Conservation (phyloP, 208 protist species). For the Porcisia hertigi region DNA sequence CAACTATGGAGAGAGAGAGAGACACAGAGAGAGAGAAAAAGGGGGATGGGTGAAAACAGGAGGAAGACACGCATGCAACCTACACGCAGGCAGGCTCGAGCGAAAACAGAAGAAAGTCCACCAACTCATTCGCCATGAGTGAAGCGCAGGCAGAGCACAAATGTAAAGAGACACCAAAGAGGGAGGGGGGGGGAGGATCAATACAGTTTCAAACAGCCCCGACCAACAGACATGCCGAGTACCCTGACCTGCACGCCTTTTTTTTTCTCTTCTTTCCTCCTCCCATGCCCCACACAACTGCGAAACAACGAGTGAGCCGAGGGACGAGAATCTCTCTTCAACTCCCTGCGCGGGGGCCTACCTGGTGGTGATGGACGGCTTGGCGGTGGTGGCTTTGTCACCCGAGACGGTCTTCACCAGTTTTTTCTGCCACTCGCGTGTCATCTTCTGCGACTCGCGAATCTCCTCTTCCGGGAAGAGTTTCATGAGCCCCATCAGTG, state of each 20-base stretch:
- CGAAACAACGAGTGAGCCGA: background rate
- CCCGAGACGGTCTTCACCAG: conserved; percentile 32
- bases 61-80: background rate
- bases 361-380: background rate
- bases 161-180: background rate
- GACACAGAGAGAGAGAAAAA: background rate
- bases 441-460: conserved; percentile 67
- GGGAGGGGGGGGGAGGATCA: background rate
- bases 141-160: background rate
- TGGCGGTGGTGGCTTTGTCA: conserved; percentile 14
- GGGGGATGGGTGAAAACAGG: background rate
- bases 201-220: background rate
- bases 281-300: background rate
- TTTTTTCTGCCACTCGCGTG: conserved; percentile 66
- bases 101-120: too few species aligned
- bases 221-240: background rate
- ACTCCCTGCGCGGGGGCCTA: background rate
- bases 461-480: conserved; percentile 82
- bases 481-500: conserved; percentile 68
- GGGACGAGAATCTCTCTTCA: background rate
- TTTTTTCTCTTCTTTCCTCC: background rate
- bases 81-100: too few species aligned
- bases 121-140: too few species aligned
- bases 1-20: background rate
- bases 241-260: background rate